Evolutionary conservation across 805 yeast species (phyloP).

Genomic region (Kodamaea nitidulidarum): DNA sequence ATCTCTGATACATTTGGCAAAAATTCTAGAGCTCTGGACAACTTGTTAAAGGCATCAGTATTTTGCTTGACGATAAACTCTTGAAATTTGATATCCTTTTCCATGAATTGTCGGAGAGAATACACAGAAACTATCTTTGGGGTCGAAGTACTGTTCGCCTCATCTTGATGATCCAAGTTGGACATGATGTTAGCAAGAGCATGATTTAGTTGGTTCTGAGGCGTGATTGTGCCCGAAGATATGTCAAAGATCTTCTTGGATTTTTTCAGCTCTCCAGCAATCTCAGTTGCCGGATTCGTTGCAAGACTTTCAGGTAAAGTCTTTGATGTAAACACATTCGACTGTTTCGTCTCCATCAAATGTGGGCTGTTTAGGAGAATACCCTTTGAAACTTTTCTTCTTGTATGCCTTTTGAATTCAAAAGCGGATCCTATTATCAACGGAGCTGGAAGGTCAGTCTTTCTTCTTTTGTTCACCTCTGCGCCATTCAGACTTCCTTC

Average conservation of each 20-base stretch:
- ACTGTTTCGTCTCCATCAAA: conserved; percentile 39
- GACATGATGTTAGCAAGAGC: conserved; percentile 8
- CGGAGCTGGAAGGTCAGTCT: conserved; percentile 20
- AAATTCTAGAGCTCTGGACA: not conserved
- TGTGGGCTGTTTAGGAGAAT: conserved; percentile 47
- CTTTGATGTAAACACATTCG: conserved; percentile 16
- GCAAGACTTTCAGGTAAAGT: not conserved
- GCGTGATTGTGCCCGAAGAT: conserved; percentile 10
- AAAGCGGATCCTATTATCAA: conserved; percentile 44
- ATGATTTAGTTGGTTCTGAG: conserved; percentile 13
- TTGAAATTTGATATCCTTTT: conserved; percentile 47
- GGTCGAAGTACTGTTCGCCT: conserved; percentile 11
- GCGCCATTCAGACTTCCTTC: too few relatives aligned
- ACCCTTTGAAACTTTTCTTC: conserved; percentile 47
- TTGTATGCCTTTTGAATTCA: conserved; percentile 44
- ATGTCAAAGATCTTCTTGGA: conserved; percentile 7
- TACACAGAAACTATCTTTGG: conserved; percentile 46
- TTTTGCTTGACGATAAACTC: conserved; percentile 22
- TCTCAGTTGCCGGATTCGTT: not conserved
- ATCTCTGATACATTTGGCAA: too few relatives aligned
- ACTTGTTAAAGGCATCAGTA: conserved; percentile 8
- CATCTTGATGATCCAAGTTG: conserved; percentile 13
- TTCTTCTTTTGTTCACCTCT: not conserved
- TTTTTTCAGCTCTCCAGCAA: conserved; percentile 7
- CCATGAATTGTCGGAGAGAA: conserved; percentile 55